phyloP scores from a whole-genome alignment of 2,329 filamentous ascomycete species.

The Neofusicoccum cordaticola region DNA sequence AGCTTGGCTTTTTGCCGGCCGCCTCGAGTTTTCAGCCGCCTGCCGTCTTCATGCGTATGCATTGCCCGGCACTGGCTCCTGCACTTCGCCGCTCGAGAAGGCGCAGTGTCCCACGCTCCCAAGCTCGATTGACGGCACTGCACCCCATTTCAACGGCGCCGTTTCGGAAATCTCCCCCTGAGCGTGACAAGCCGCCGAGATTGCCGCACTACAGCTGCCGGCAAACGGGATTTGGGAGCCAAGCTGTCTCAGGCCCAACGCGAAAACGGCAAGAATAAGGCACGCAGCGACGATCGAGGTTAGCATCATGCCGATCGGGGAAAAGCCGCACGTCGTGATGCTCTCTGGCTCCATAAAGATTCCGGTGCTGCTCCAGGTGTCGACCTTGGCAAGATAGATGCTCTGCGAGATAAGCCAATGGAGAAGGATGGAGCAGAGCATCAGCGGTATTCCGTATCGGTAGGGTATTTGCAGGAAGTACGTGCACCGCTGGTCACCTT shows the following conservation, averaged over 20 bases:
- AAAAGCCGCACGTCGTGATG: conserved; percentile 20
- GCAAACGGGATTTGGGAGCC: neutral
- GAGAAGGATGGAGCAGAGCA: conserved; percentile 29
- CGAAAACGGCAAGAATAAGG: neutral
- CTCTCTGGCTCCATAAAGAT: neutral
- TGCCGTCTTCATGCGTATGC: neutral
- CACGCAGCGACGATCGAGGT: neutral
- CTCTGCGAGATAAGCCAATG: conserved; percentile 47
- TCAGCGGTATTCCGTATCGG: conserved; percentile 35
- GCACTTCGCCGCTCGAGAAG: neutral
- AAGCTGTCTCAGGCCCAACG: neutral
- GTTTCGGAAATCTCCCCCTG: neutral
- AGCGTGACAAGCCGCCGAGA: conserved; percentile 1
- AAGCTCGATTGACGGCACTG: neutral
- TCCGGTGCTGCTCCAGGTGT: conserved; percentile 5
- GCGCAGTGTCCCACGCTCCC: neutral
- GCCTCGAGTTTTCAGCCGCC: neutral
- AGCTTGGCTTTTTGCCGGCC: neutral
- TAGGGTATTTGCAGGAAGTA: conserved; percentile 40
- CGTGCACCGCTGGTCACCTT: conserved; percentile 24
- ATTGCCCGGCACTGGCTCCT: neutral
- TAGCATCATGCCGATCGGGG: conserved; percentile 20
- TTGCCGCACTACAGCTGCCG: neutral
- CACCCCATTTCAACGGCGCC: neutral
- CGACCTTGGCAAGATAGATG: conserved; percentile 40